These are phyloP conservation scores for Kwoniella sp. DNA, from an alignment of 768 basidiomycete species.

Conservation along the genomic window DNA sequence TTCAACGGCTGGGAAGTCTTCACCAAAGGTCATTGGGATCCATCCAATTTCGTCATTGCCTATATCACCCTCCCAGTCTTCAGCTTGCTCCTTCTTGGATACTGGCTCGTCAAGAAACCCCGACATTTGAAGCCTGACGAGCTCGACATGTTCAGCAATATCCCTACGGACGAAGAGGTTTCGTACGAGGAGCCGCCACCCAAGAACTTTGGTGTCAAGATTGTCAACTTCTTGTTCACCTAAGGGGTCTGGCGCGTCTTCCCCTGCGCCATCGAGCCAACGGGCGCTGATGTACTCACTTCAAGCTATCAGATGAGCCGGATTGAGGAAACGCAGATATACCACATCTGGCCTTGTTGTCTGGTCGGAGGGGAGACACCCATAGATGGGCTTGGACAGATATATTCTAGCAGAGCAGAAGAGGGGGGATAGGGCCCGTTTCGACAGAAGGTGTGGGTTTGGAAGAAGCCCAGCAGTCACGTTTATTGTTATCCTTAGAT, in stretches of 20 bases:
- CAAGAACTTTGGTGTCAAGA: conserved; percentile 28
- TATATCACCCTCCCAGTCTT: conserved; percentile 41
- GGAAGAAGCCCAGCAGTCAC: no score
- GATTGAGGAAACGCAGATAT: not conserved
- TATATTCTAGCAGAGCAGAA: no score
- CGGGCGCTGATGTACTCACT: no score
- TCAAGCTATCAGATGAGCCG: no score
- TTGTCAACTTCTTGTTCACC: conserved; percentile 33
- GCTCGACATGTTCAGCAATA: conserved; percentile 39
- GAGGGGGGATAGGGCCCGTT: no score
- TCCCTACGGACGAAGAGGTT: conserved; percentile 33
- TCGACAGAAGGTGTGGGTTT: no score
- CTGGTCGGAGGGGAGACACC: no score
- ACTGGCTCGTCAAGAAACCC: conserved; percentile 25
- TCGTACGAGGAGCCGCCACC: conserved; percentile 33
- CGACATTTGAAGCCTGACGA: conserved; percentile 13
- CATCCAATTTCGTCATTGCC: conserved; percentile 34
- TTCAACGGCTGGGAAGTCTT: conserved; percentile 50
- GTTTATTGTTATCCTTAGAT: no score
- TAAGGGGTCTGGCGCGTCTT: no score
- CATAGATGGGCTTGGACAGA: no score
- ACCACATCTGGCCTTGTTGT: no score
- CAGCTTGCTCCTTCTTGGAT: conserved; percentile 21
- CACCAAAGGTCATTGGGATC: conserved; percentile 36
- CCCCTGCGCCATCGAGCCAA: no score